Evolutionary conservation across 2,329 filamentous ascomycete species (phyloP).

Genomic region (Pseudogymnoascus verrucosus): DNA sequence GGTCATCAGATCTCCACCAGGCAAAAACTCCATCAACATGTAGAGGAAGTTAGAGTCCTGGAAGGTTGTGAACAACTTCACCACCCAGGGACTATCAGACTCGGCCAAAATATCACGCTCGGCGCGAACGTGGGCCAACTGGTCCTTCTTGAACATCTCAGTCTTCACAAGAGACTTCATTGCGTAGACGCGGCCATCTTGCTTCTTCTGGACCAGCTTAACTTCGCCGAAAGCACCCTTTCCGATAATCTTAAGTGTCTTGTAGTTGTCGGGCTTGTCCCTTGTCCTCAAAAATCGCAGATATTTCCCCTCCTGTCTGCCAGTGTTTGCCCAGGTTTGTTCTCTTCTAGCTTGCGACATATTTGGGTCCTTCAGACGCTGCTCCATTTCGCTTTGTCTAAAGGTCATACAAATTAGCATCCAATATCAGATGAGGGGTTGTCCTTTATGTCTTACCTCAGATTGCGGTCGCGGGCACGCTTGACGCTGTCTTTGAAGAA

Average conservation of each 20-base stretch:
- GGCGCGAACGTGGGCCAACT: slow-evolving; percentile 91
- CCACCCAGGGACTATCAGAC: slow-evolving; percentile 98
- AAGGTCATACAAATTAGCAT: slow-evolving; percentile 10
- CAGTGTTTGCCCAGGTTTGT: slow-evolving; percentile 75
- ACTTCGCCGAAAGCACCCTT: slow-evolving; percentile 99
- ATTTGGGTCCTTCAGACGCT: slow-evolving; percentile 69
- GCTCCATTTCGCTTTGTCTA: slow-evolving; percentile 87
- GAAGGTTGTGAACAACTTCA: slow-evolving; percentile 97
- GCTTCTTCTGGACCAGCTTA: slow-evolving; percentile 92
- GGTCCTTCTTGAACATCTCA: slow-evolving; percentile 99
- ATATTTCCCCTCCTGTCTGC: slow-evolving; percentile 85
- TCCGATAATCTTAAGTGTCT: slow-evolving; percentile 94
- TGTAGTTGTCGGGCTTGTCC: slow-evolving; percentile 90
- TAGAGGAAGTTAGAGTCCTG: slow-evolving; percentile 95
- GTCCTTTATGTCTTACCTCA: slow-evolving; percentile 54
- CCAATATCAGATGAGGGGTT: not conserved
- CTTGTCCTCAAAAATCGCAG: slow-evolving; percentile 89
- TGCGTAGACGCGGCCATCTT: slow-evolving; percentile 93
- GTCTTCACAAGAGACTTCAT: slow-evolving; percentile 98
- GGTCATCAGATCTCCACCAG: slow-evolving; percentile 97
- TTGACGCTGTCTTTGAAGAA: slow-evolving; percentile 99
- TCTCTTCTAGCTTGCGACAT: slow-evolving; percentile 70
- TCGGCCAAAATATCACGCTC: slow-evolving; percentile 97
- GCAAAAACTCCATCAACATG: slow-evolving; percentile 99
- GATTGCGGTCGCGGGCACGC: slow-evolving; percentile 87